A percentile compares a stretch with the other conserved stretches of the same genome.
Evolutionary conservation across 1,139 yeast genomes (phyloP).

Genomic region (Lodderomyces parapsilosis): DNA sequence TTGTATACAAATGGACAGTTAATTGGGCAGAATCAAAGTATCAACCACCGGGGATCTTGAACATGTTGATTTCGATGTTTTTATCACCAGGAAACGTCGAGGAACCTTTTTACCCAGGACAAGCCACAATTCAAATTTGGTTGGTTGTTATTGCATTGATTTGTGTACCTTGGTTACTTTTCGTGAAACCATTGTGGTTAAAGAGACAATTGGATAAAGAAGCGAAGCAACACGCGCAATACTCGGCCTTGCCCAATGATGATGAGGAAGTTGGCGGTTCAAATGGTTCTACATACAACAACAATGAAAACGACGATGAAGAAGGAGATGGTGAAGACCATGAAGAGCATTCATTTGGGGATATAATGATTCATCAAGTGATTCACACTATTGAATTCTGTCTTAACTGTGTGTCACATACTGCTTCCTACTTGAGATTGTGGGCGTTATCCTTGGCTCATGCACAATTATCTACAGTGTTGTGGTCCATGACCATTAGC

Average conservation of each 20-base stretch:
- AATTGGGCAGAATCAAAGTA: slow-evolving; percentile 68
- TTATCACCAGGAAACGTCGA: slow-evolving; percentile 72
- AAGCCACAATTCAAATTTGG: slow-evolving; percentile 58
- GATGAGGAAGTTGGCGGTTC: slow-evolving; percentile 24
- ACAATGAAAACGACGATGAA: slow-evolving; percentile 28
- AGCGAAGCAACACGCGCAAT: slow-evolving; percentile 32
- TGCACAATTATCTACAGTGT: slow-evolving; percentile 71
- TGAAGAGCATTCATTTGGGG: slow-evolving; percentile 65
- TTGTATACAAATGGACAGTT: slow-evolving; percentile 76
- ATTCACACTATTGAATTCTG: slow-evolving; percentile 81
- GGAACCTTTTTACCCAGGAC: slow-evolving; percentile 65
- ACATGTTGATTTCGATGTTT: slow-evolving; percentile 81
- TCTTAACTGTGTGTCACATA: slow-evolving; percentile 74
- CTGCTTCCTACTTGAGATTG: slow-evolving; percentile 73
- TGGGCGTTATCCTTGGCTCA: slow-evolving; percentile 83
- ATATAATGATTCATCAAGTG: slow-evolving; percentile 75
- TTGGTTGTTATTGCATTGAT: slow-evolving; percentile 59
- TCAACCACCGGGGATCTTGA: slow-evolving; percentile 79
- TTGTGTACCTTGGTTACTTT: slow-evolving; percentile 75
- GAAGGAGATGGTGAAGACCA: slow-evolving; percentile 53
- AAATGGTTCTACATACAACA: neutral
- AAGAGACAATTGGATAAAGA: slow-evolving; percentile 44
- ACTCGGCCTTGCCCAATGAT: slow-evolving; percentile 22
- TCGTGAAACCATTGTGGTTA: slow-evolving; percentile 62
- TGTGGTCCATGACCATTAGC: slow-evolving; percentile 77